Base-by-base conservation (phyloP, 2,329 filamentous ascomycete species). In the Fusarium verticillioides region DNA sequence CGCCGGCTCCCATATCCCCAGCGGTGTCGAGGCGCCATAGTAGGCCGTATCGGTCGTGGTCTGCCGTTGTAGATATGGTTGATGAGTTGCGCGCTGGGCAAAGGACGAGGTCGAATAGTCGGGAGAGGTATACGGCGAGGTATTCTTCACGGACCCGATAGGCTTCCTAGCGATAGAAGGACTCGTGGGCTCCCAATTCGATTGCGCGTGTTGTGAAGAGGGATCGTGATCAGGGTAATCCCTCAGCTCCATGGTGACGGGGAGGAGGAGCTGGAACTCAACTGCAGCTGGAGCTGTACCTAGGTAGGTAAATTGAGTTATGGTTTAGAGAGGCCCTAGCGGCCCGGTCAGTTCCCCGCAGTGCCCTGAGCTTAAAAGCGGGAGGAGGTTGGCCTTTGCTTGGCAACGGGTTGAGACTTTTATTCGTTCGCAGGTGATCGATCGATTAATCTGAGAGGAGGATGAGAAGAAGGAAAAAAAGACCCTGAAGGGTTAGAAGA, bases 291-390 rank as follows among this genome's bases (percentile, higher is more conserved):
- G n/a, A 58, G 54, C 50, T 54, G 30, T 23, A 23, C 23, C 23
- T 23, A 23, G 23, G 23, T 49, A 58, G 39, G 30, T 47, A 50
- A 62, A 52, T 40, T 34, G 37, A 63, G 36, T 39, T 47, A 36
- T 23, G 26, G 37, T 40, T 49, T 44, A 23, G 60, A 49, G 57
- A 72, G 62, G 58, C 68, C 72, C 72, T 67, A 61, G 63, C 61
- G 61, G 71, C 66, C 66, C 70, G 66, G 46, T 68, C 50, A 52
- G 62, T 73, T 68, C 70, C 70, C 71, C 71, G 70, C 71, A 74
- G 54, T 59, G 60, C 43, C 59, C 59, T 70, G 47, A 56, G 50
- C 69, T 62, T 61, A 60, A 67, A 18, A 53, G 52, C 59, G 40
- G 30, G 39, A 56, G 28, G 34, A 56, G 37, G 39, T 34, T 47